Evolutionary conservation across 108 stramenopile genomes (phyloP).

Genomic region (Pseudonitzschia delicatissima): DNA sequence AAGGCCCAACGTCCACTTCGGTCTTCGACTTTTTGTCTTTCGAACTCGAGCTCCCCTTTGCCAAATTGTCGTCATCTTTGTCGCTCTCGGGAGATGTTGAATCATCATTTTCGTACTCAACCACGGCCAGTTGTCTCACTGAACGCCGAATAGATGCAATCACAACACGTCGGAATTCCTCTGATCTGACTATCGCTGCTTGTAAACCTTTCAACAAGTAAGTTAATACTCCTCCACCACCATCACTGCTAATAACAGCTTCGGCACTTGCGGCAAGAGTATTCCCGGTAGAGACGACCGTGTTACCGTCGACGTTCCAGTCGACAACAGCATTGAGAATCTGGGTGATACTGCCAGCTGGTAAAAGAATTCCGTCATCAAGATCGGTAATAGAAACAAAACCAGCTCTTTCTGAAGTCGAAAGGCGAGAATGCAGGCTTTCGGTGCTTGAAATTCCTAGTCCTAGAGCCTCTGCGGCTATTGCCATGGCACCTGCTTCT

Average conservation of each 20-base stretch:
- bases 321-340: slow-evolving; percentile 46
- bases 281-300: slow-evolving; percentile 10
- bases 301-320: background rate
- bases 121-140: slow-evolving; percentile 59
- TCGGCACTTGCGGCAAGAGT: slow-evolving; percentile 59
- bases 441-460: slow-evolving; percentile 75
- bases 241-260: slow-evolving; percentile 57
- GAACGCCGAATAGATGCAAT: slow-evolving; percentile 56
- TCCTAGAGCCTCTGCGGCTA: slow-evolving; percentile 86
- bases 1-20: slow-evolving; percentile 7
- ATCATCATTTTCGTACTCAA: slow-evolving; percentile 63
- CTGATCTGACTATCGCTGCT: slow-evolving; percentile 51
- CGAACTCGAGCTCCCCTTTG: background rate
- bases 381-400: slow-evolving; percentile 29
- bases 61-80: background rate
- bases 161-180: slow-evolving; percentile 47
- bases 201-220: slow-evolving; percentile 64
- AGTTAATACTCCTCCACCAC: slow-evolving; percentile 49
- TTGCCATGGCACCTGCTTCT: slow-evolving; percentile 88
- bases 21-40: slow-evolving; percentile 2
- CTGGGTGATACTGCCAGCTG: slow-evolving; percentile 47
- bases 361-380: slow-evolving; percentile 38
- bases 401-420: slow-evolving; percentile 28
- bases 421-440: slow-evolving; percentile 22
- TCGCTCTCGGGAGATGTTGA: slow-evolving; percentile 21